A percentile compares a stretch with the other conserved stretches of the same genome.
phyloP scores from a whole-genome alignment of 345 rosid species.

The Linum trigynum region DNA sequence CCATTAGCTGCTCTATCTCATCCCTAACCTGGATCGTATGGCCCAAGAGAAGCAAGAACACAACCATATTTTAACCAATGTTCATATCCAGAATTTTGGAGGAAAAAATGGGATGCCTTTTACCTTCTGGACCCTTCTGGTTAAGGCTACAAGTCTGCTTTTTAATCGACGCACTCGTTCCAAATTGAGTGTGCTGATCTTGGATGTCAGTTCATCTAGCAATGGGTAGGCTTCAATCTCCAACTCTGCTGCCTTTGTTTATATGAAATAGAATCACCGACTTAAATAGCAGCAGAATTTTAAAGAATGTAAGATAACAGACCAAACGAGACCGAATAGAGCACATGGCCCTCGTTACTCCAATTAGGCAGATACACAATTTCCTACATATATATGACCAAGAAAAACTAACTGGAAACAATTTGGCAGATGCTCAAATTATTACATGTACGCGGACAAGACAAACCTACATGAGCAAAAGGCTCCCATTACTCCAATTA shows the following conservation, averaged over 20 bases:
- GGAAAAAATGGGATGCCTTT: constrained; percentile 2
- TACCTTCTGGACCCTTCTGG: constrained; percentile 96
- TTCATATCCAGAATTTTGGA: constrained; percentile 4
- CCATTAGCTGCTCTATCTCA: constrained; percentile 98
- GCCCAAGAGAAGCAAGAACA: constrained; percentile 2
- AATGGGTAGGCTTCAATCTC: constrained; percentile 99
- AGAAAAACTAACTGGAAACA: no score
- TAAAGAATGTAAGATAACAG: neutral
- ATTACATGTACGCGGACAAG: no score
- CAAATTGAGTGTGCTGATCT: constrained; percentile 93
- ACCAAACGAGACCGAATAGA: no score
- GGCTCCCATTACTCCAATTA: no score
- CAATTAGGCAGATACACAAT: neutral
- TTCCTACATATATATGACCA: no score
- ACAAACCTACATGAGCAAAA: no score
- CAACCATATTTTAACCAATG: neutral
- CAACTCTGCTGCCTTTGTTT: constrained; percentile 80
- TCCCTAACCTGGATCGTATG: constrained; percentile 59
- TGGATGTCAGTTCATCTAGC: constrained; percentile 87
- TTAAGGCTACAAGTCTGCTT: constrained; percentile 91
- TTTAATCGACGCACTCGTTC: constrained; percentile 91
- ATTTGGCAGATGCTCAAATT: no score
- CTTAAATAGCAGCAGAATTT: neutral
- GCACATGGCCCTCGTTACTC: neutral
- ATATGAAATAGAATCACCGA: neutral